Evolutionary conservation across 2,329 filamentous ascomycete species (phyloP).

Genomic region (Venturia asperata): DNA sequence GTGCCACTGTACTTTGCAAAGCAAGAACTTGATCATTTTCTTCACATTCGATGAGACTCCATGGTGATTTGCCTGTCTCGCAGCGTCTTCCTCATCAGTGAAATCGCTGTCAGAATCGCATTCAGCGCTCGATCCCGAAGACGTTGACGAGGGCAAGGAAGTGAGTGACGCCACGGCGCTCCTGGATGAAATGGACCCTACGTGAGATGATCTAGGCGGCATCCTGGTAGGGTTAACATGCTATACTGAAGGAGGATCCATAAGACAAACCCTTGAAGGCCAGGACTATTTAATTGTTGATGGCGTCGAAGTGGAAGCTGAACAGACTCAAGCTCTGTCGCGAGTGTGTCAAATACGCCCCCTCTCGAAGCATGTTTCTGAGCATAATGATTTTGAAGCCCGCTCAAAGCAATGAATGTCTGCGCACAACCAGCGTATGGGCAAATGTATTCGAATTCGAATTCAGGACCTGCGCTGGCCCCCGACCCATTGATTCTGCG

Average conservation of each 20-base stretch:
- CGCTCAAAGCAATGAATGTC: neutral
- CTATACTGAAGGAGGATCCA: neutral
- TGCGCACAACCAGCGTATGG: neutral
- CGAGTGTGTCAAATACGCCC: neutral
- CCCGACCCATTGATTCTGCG: neutral
- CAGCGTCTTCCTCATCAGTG: neutral
- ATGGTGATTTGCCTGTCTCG: neutral
- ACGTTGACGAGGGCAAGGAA: neutral
- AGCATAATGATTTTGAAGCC: neutral
- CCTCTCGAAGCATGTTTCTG: neutral
- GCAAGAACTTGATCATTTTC: slow-evolving; percentile 8
- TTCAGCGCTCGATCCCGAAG: neutral
- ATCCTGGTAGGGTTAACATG: neutral
- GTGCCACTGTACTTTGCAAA: slow-evolving; percentile 8
- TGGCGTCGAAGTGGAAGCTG: neutral
- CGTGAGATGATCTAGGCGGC: neutral
- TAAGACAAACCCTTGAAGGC: neutral
- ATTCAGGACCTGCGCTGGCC: neutral
- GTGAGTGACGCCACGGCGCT: neutral
- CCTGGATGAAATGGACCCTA: neutral
- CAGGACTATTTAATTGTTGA: neutral
- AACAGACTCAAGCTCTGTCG: neutral
- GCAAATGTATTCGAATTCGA: slow-evolving; percentile 3
- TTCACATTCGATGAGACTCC: slow-evolving; percentile 3
- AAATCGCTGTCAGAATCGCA: slow-evolving; percentile 5